Evolutionary conservation across 164 flowering plant species (phyloP).

Genomic region (Liriodendron chinense): DNA sequence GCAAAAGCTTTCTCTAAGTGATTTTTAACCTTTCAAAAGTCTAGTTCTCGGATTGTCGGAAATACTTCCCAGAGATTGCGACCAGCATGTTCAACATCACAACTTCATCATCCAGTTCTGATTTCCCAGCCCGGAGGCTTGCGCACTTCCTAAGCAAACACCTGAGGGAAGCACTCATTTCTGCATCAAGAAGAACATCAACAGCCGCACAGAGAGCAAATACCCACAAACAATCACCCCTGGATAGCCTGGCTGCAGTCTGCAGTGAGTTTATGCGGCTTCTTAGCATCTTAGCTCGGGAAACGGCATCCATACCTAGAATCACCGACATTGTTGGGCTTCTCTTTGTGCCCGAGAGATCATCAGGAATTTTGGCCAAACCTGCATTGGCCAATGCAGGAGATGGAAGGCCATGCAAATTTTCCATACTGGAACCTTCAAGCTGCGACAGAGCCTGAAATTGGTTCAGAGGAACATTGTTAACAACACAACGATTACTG

Average conservation of each 20-base stretch:
- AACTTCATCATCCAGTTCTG: slow-evolving; percentile 66
- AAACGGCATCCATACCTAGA: slow-evolving; percentile 55
- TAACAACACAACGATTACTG: neutral
- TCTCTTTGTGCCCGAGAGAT: neutral
- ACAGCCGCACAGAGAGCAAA: slow-evolving; percentile 74
- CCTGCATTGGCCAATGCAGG: slow-evolving; percentile 2
- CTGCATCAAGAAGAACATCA: slow-evolving; percentile 76
- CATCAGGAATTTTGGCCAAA: slow-evolving; percentile 6
- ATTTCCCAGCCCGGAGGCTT: slow-evolving; percentile 55
- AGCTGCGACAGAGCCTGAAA: slow-evolving; percentile 45
- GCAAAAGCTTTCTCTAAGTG: neutral
- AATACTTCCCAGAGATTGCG: slow-evolving; percentile 65
- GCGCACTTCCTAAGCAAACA: slow-evolving; percentile 79
- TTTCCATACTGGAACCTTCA: slow-evolving; percentile 13
- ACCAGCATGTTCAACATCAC: slow-evolving; percentile 72
- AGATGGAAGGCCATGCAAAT: slow-evolving; percentile 1
- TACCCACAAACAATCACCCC: slow-evolving; percentile 58
- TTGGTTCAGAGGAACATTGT: neutral
- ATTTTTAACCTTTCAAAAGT: neutral
- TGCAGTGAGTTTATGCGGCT: slow-evolving; percentile 44
- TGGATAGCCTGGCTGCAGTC: slow-evolving; percentile 27
- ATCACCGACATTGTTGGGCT: slow-evolving; percentile 49
- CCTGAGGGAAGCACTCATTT: slow-evolving; percentile 63
- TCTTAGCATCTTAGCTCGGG: slow-evolving; percentile 58
- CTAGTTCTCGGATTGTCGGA: slow-evolving; percentile 52